These are phyloP conservation scores for Beauveria rudraprayagi DNA, from an alignment of 2,329 filamentous ascomycete species.

Conservation along the genomic window DNA sequence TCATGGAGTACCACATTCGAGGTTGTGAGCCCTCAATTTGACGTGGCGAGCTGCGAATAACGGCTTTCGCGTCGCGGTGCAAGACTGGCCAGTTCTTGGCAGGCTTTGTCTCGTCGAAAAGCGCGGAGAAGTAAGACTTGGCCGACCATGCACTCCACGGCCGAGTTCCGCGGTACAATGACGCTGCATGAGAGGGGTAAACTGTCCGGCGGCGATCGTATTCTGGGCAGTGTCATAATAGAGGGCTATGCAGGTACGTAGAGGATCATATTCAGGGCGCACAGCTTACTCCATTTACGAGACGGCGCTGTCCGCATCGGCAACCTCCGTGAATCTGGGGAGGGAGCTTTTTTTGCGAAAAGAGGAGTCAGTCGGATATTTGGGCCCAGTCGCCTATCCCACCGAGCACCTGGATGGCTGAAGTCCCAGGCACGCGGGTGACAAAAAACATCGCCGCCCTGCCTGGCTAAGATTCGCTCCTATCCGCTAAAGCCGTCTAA, in stretches of 20 bases:
- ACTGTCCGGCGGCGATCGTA: not conserved
- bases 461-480: no score
- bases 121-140: not conserved
- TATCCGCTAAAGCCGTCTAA: no score
- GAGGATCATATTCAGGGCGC: not conserved
- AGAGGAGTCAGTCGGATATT: not conserved
- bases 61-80: not conserved
- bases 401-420: not conserved
- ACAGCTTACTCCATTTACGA: not conserved
- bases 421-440: conserved; percentile 3
- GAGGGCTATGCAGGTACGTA: conserved; percentile 1
- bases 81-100: not conserved
- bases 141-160: not conserved
- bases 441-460: no score
- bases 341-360: not conserved
- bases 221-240: conserved; percentile 3
- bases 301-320: not conserved
- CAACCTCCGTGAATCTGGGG: not conserved
- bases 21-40: not conserved
- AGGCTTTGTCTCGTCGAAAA: not conserved
- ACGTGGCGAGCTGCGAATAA: not conserved
- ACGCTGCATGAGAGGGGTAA: not conserved
- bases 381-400: not conserved
- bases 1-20: not conserved
- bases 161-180: not conserved